Base-by-base conservation (phyloP, 257 asterid species). In the Prunella vulgaris region DNA sequence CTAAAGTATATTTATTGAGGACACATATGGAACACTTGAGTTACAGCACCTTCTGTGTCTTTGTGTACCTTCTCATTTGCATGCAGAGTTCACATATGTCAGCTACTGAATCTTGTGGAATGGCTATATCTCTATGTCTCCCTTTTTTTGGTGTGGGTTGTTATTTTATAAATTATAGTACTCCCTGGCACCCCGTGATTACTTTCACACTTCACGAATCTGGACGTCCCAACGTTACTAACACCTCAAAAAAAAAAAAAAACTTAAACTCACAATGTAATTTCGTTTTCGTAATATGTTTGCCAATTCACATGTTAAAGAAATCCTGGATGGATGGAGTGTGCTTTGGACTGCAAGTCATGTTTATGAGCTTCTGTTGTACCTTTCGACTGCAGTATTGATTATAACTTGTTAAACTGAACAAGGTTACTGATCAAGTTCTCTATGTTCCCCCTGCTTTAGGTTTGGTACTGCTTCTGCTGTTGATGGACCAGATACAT, bases 391-490 rank as follows among this genome's bases (percentile, higher is more conserved):
- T 48, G 40, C n/a, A 12, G 0, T 21, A 20, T 10, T 32, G 56
- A 56, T 53, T 33, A 53, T 21, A 52, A 30, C 61, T 28, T 61
- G 35, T 52, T 32, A 18, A 21, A 14, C 21, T 3, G 12, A 57
- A 18, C 59, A n/a, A 14, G 64, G 32, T 78, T 33, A 15, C 5
- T 35, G 59, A 14, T 37, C 10, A 49, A 46, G 42, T 52, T 71
- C 10, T 67, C 62, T 61, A 32, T 69, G 22, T 54, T 14, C 53
- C 24, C 25, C 32, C 17, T 61, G 5, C 67, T 71, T 75, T 79
- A 94, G 99, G 88, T 94, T 94, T 78, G 97, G 97, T 74, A 86
- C 85, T 22, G 85, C 35, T 25, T n/a, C 86, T 33, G 78, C 80
- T 10, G 32, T 22, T 18, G 75, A 61, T 57, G 96, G 79, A 60